phyloP scores from a whole-genome alignment of 1,284 basidiomycete genomes.

The Anthracocystis panici-leucophaei region DNA sequence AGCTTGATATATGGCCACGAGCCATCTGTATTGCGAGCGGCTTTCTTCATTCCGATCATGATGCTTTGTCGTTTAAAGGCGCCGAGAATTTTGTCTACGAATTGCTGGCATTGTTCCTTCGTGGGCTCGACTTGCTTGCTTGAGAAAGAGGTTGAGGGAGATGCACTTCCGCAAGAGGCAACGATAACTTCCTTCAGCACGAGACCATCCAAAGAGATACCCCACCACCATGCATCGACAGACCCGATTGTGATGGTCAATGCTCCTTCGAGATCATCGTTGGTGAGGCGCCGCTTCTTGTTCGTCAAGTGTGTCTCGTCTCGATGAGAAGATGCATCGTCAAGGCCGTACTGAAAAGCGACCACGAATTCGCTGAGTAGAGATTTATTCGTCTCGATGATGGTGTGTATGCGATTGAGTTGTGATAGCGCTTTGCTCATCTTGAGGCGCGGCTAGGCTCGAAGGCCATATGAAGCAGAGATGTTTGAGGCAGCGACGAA shows the following conservation, averaged over 20 bases:
- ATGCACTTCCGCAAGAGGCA: neutral
- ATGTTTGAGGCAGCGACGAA: neutral
- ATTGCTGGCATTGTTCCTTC: neutral
- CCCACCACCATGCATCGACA: conserved; percentile 28
- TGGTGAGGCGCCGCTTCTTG: neutral
- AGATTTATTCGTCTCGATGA: conserved; percentile 14
- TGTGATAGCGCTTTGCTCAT: conserved; percentile 11
- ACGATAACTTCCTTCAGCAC: neutral
- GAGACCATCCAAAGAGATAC: neutral
- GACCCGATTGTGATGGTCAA: conserved; percentile 17
- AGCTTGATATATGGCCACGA: conserved; percentile 21
- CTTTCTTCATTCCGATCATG: conserved; percentile 14
- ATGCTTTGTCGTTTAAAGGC: conserved; percentile 18
- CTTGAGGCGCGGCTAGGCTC: neutral
- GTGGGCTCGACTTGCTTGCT: neutral
- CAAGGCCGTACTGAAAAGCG: neutral
- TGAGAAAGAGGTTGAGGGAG: neutral
- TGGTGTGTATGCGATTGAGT: conserved; percentile 16
- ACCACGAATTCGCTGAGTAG: conserved; percentile 7
- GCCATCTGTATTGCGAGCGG: neutral
- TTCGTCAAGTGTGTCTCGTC: neutral
- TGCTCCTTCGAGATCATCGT: neutral
- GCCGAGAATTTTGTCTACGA: conserved; percentile 8
- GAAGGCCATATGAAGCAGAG: neutral
- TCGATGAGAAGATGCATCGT: neutral